Evolutionary conservation across 1,284 basidiomycete genomes (phyloP).

Genomic region (Chalciporus sp.): DNA sequence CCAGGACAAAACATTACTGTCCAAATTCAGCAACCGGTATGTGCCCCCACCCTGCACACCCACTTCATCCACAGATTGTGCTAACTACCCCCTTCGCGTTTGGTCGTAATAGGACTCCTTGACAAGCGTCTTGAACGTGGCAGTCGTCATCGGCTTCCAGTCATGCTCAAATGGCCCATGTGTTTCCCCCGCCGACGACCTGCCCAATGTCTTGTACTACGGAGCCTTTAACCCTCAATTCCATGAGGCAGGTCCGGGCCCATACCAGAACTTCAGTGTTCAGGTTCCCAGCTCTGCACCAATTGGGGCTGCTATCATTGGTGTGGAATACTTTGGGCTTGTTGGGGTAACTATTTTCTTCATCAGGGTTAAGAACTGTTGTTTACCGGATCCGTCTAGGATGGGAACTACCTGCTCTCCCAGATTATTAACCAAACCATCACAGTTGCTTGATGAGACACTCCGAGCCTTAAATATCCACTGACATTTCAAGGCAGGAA

Average conservation of each 20-base stretch:
- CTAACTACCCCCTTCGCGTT: neutral
- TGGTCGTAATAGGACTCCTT: conserved; percentile 18
- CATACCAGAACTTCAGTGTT: conserved; percentile 29
- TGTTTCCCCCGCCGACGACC: conserved; percentile 3
- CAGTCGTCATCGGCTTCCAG: conserved; percentile 33
- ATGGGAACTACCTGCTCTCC: conserved; percentile 19
- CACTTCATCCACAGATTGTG: neutral
- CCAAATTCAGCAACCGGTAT: conserved; percentile 29
- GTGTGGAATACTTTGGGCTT: conserved; percentile 25
- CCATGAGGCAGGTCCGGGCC: conserved; percentile 11
- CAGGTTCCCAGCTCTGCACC: conserved; percentile 11
- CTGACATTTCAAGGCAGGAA: too few species aligned
- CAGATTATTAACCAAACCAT: conserved; percentile 33
- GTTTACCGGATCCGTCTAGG: conserved; percentile 12
- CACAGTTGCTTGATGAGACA: conserved; percentile 18
- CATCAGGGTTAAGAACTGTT: neutral
- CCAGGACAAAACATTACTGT: conserved; percentile 22
- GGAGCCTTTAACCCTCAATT: conserved; percentile 24
- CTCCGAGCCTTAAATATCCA: too few species aligned
- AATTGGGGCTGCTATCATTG: conserved; percentile 5
- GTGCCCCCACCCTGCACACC: conserved; percentile 3
- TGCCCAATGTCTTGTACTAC: conserved; percentile 33
- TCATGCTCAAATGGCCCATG: conserved; percentile 26
- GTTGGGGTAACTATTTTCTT: conserved; percentile 21
- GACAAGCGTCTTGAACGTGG: conserved; percentile 29